Base-by-base conservation (phyloP, 371 early-diverging fungal genomes). In the Quaeritorhiza haematococci region DNA sequence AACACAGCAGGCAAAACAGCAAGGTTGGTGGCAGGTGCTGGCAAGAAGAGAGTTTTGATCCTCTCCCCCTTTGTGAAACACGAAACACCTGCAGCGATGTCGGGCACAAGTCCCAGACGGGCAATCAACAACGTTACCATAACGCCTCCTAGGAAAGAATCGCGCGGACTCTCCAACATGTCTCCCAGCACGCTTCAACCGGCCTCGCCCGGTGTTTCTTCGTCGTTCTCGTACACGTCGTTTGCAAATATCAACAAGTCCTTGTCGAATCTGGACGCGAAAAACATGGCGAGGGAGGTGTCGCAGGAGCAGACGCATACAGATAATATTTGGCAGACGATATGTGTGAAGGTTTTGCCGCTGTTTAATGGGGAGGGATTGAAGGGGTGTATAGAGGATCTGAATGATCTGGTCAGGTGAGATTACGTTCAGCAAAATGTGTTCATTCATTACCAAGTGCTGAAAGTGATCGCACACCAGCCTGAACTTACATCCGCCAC, bases 311-410 rank as follows among this genome's bases (percentile, higher is more conserved):
- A 76, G 59, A 69, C 7, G 15, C 54, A 34, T 15, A 35, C 50
- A 6, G 44, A 44, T 8, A 15, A 19, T n/a, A 82, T 78, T 2
- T 93, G 91, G 93, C 85, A 84, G 46, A 71, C 78, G 0, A 51
- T 93, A 6, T 84, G 87, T 35, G 77, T 80, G 10, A 78, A 83
- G 7, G 87, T 91, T 2, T 58, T 93, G 53, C 91, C 93, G 0
- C 61, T 93, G 29, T 93, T 91, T 61, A 91, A 90, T 49, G 93
- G 93, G 7, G 89, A 91, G 68, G 87, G 91, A 0, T 66, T 91
- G 47, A 78, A 85, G 42, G 88, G 90, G 0, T 67, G 78, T 2
- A 88, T 93, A 45, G 93, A 93, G 66, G 90, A 91, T 52, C 58
- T 88, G 41, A 90, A 90, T 49, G 91, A 90, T 24, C 64, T 86